Evolutionary conservation across 1,139 yeast genomes (phyloP).

Genomic region (Geotrichum aggregatum): DNA sequence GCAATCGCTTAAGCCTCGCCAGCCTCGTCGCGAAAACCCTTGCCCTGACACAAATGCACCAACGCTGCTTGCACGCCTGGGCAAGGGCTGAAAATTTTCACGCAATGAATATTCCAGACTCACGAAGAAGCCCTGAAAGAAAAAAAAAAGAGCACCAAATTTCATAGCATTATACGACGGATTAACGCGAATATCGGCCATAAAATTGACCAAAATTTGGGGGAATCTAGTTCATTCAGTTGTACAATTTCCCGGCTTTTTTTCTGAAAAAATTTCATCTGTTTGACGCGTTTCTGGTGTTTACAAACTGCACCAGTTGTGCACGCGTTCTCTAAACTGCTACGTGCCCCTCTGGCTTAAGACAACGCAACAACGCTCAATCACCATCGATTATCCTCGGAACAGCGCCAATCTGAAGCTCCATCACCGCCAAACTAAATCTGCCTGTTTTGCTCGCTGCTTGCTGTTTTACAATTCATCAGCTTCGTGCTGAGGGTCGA

Average conservation of each 20-base stretch:
- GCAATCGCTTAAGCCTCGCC: not conserved
- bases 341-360: slow-evolving; percentile 1
- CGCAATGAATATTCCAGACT: not conserved
- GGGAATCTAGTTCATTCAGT: not conserved
- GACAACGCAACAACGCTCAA: not conserved
- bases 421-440: too few relatives aligned
- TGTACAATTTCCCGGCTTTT: not conserved
- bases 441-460: too few relatives aligned
- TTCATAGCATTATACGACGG: not conserved
- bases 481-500: slow-evolving; percentile 6
- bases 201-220: not conserved
- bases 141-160: not conserved
- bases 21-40: not conserved
- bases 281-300: too few relatives aligned
- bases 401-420: too few relatives aligned
- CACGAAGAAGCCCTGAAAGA: not conserved
- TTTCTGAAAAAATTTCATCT: too few relatives aligned
- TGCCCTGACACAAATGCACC: slow-evolving; percentile 3
- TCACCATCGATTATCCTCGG: not conserved
- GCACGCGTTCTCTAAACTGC: not conserved
- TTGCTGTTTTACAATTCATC: not conserved
- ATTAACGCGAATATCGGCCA: not conserved
- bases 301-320: not conserved
- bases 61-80: not conserved
- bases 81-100: slow-evolving; percentile 3